phyloP scores from a whole-genome alignment of 768 basidiomycete species.

The Agaricus blazei region DNA sequence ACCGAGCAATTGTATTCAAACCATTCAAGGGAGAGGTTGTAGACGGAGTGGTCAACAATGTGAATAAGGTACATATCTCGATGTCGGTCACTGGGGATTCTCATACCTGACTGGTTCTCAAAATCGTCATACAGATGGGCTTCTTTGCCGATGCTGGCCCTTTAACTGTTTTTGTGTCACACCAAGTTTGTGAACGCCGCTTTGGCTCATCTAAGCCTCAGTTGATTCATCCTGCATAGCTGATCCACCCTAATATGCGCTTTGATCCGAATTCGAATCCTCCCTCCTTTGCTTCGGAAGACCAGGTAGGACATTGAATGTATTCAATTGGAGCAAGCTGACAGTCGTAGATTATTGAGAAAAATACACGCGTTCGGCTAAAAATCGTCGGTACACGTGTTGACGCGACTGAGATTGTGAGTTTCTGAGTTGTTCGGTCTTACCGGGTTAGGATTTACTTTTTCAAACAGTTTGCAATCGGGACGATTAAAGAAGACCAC shows the following conservation, averaged over 20 bases:
- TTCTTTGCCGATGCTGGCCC: conserved; percentile 98
- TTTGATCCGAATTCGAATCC: conserved; percentile 97
- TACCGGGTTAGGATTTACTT: background rate
- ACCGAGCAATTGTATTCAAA: conserved; percentile 97
- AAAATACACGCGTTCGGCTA: conserved; percentile 85
- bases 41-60: conserved; percentile 92
- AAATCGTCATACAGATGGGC: conserved; percentile 67
- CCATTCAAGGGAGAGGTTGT: conserved; percentile 99
- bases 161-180: conserved; percentile 89
- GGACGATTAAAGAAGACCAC: conserved; percentile 97
- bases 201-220: background rate
- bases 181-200: conserved; percentile 58
- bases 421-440: conserved; percentile 21
- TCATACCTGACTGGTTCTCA: background rate
- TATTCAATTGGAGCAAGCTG: background rate
- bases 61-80: conserved; percentile 74
- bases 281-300: conserved; percentile 91
- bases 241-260: conserved; percentile 90
- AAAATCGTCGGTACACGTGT: conserved; percentile 99
- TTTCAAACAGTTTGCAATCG: conserved; percentile 80
- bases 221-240: conserved; percentile 36
- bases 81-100: background rate
- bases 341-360: conserved; percentile 73
- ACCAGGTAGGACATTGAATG: conserved; percentile 48
- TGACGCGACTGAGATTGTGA: conserved; percentile 94